These are phyloP conservation scores for Sanghuangporus weigelae DNA, from an alignment of 1,284 basidiomycete genomes.

Conservation along the genomic window DNA sequence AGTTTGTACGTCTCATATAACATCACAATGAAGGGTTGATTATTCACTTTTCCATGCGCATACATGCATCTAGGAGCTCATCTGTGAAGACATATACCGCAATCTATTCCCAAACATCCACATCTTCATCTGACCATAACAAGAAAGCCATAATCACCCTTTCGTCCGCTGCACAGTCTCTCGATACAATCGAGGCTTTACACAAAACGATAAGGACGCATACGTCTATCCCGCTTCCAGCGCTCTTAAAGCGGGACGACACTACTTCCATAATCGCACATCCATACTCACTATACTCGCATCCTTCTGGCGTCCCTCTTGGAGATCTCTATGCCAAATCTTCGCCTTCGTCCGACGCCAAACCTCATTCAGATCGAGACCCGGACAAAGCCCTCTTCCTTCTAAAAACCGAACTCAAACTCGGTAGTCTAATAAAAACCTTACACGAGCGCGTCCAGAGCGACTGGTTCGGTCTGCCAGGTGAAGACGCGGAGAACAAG, in stretches of 20 bases:
- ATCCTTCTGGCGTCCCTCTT: conserved; percentile 29
- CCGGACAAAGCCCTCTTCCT: background rate
- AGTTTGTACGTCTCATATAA: background rate
- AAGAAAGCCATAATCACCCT: background rate
- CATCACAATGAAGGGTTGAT: too few relatives aligned
- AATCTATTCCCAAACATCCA: background rate
- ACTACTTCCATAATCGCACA: conserved; percentile 33
- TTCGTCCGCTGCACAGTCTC: background rate
- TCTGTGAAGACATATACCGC: background rate
- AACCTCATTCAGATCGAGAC: background rate
- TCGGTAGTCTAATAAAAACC: conserved; percentile 52
- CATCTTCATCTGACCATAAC: background rate
- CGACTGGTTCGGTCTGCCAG: conserved; percentile 63
- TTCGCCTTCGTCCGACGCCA: background rate
- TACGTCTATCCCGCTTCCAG: conserved; percentile 36
- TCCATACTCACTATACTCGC: conserved; percentile 36
- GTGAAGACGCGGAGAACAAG: conserved; percentile 7
- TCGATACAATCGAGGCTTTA: background rate
- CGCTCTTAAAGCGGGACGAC: conserved; percentile 33
- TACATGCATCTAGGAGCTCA: background rate
- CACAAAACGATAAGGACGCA: conserved; percentile 20
- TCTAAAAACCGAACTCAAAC: conserved; percentile 36
- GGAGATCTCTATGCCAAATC: conserved; percentile 31
- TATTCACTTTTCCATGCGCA: too few relatives aligned
- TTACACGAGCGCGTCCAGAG: conserved; percentile 55